These are phyloP conservation scores for Metschnikowia henanensis DNA, from an alignment of 805 yeast genomes.

Conservation along the genomic window DNA sequence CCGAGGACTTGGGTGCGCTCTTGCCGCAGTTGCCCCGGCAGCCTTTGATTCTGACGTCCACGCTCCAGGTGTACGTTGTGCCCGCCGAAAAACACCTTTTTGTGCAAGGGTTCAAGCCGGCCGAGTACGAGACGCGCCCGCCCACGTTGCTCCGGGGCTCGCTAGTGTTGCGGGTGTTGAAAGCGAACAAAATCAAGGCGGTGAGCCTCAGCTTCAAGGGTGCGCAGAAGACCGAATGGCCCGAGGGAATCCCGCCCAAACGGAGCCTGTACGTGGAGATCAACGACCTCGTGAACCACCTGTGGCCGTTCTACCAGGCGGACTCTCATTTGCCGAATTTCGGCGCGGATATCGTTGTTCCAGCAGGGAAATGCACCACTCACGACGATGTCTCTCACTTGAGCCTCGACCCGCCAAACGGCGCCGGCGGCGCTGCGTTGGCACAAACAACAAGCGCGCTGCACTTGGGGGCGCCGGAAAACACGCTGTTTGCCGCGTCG, in stretches of 20 bases:
- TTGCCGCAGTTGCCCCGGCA: conserved; percentile 50
- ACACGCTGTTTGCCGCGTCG: conserved; percentile 20
- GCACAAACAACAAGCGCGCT: not conserved
- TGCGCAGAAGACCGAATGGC: conserved; percentile 84
- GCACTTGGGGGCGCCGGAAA: not conserved
- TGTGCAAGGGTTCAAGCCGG: conserved; percentile 75
- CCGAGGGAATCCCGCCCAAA: conserved; percentile 96
- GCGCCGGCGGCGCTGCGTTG: not conserved
- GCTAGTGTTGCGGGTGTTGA: conserved; percentile 63
- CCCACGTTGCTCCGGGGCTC: conserved; percentile 85
- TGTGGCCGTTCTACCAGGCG: conserved; percentile 81
- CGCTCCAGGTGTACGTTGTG: conserved; percentile 68
- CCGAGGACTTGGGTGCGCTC: conserved; percentile 9
- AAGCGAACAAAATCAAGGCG: conserved; percentile 68
- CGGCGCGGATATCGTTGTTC: conserved; percentile 47
- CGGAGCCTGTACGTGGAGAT: conserved; percentile 64
- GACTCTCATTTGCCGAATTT: conserved; percentile 28
- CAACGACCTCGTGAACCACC: conserved; percentile 68
- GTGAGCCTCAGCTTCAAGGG: conserved; percentile 68
- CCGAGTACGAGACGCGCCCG: conserved; percentile 63
- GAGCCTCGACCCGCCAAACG: conserved; percentile 24
- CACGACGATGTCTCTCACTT: conserved; percentile 37
- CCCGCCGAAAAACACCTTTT: conserved; percentile 81
- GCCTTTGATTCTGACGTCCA: conserved; percentile 60
- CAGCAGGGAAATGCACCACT: conserved; percentile 4